Base-by-base conservation (phyloP, 768 basidiomycete genomes). In the Naganishia vishniacii region DNA sequence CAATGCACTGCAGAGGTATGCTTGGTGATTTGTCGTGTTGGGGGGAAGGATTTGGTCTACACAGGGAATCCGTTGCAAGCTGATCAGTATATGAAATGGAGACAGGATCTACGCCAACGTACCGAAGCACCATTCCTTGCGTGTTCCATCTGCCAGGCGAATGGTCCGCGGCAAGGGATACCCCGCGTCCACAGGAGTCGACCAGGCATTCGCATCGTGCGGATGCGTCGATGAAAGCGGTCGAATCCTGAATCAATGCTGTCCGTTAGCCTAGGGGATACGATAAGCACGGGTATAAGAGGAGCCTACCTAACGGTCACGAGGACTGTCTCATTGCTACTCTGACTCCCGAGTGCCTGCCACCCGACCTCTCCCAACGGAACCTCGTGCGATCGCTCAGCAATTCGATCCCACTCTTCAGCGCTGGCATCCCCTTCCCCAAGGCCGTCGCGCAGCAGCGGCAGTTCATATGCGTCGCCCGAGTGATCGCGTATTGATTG, bases 41-140 rank as follows among this genome's bases (percentile, higher is more conserved):
- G 74, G 71, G 3, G 70, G 71, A 2, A 77, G 67, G 58, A 77
- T 74, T n/a, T 73, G 72, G 62, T 77, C 75, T 74, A 51, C 51
- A 32, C 29, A 13, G 8, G 31, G 34, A n/a, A 44, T 32, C 2
- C 29, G 46, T 44, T 23, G 20, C 31, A n/a, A 16, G 13, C n/a
- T 23, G 15, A 46, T 34, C 32, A 23, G 26, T 20, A 7, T 9
- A 7, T 9, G 18, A 20, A 31, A 25, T 11, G 32, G 15, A 18
- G 47, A 16, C 45, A 25, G n/a, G 44, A 61, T 34, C n/a, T 18
- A 44, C 26, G 28, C 42, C 5, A 31, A 64, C 74, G 41, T 20
- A 76, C 75, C 75, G 62, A 75, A 77, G 41, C 68, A 68, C 74
- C 74, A 75, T 44, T 75, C 75, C 37, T 71, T 72, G 8, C 68